A percentile compares a stretch with the other conserved stretches of the same genome.
phyloP scores from a whole-genome alignment of 1,284 basidiomycete genomes.

The Papiliotrema fonsecae region DNA sequence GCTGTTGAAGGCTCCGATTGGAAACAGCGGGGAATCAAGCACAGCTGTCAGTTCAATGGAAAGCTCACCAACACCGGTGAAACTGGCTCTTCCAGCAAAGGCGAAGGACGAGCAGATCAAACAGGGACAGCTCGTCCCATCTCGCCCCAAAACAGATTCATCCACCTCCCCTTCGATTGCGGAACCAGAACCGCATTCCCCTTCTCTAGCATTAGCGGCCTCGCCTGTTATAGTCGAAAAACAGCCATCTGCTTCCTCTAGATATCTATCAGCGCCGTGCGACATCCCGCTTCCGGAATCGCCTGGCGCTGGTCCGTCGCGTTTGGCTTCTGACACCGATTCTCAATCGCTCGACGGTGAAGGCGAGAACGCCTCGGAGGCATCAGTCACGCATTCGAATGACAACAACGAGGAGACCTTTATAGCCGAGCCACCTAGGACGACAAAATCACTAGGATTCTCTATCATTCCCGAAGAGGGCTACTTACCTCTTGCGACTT shows the following conservation, averaged over 20 bases:
- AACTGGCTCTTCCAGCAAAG: neutral
- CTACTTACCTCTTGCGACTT: constrained; percentile 20
- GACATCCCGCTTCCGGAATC: constrained; percentile 19
- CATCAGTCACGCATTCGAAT: neutral
- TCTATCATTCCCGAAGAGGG: constrained; percentile 40
- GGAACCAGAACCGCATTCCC: neutral
- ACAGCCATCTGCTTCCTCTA: neutral
- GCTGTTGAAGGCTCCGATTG: constrained; percentile 1
- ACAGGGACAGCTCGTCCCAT: neutral
- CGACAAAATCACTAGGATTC: constrained; percentile 13
- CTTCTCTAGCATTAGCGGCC: neutral
- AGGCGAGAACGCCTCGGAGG: constrained; percentile 2
- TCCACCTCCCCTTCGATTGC: neutral
- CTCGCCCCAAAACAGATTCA: neutral
- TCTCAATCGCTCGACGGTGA: constrained; percentile 13
- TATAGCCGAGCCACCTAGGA: neutral
- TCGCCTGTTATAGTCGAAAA: neutral
- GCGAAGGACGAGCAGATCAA: neutral
- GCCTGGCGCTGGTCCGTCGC: constrained; percentile 21
- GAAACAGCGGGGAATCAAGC: neutral
- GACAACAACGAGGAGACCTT: neutral
- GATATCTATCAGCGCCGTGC: too few species aligned
- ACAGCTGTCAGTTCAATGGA: neutral
- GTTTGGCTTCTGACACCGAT: constrained; percentile 5
- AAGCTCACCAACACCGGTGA: constrained; percentile 2